Evolutionary conservation across 225 moss, liverwort and hornwort species (phyloP).

Genomic region (Antitrichia curtipendula): DNA sequence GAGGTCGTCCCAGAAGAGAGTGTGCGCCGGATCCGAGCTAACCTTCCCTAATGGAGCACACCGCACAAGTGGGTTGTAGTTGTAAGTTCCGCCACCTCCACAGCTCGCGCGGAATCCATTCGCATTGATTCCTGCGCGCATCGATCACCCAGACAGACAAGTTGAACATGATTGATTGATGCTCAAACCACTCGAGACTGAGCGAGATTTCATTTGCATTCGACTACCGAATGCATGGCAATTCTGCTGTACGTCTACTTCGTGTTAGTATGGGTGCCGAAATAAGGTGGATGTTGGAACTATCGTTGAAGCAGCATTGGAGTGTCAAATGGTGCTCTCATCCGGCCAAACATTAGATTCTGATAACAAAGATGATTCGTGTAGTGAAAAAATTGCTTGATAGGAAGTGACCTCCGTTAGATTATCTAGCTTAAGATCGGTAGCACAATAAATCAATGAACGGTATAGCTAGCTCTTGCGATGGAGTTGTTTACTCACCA

Average conservation of each 20-base stretch:
- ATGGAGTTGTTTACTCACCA: not conserved
- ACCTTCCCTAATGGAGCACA: not conserved
- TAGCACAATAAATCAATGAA: not conserved
- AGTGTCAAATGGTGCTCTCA: not conserved
- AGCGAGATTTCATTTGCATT: not conserved
- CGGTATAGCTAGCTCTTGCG: not conserved
- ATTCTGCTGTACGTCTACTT: not conserved
- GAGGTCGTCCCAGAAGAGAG: not conserved
- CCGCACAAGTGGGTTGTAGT: not conserved
- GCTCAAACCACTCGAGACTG: not conserved
- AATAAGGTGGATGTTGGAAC: not conserved
- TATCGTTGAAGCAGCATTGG: not conserved
- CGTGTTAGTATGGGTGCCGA: not conserved
- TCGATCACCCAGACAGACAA: not conserved
- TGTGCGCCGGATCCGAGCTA: not conserved
- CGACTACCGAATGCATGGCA: not conserved
- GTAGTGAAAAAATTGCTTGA: too few relatives aligned
- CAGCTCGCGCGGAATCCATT: conserved; percentile 27
- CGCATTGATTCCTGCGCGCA: not conserved
- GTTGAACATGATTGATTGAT: not conserved
- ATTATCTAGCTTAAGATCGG: not conserved
- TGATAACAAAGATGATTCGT: not conserved
- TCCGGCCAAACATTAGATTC: not conserved
- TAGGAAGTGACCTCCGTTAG: not conserved
- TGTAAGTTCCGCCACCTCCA: conserved; percentile 31